Conservation (phyloP, 805 yeast species). For the Saccharomycopsis fibuligera region DNA sequence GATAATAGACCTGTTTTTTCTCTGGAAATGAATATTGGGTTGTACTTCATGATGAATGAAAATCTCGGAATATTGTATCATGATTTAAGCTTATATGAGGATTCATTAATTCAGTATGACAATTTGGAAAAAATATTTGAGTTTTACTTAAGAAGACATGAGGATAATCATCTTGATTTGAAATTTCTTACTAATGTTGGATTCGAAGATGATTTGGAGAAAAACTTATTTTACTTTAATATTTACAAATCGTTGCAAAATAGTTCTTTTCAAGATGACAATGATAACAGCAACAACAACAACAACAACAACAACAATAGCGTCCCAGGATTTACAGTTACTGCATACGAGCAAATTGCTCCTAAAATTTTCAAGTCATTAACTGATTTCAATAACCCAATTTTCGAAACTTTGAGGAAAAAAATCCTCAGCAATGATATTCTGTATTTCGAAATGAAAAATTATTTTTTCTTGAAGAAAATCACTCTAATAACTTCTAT, state of each 20-base stretch:
- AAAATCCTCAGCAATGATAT: conserved; percentile 14
- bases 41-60: conserved; percentile 40
- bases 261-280: conserved; percentile 12
- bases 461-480: conserved; percentile 33
- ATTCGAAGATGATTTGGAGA: conserved; percentile 12
- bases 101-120: conserved; percentile 49
- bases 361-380: conserved; percentile 13
- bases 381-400: conserved; percentile 12
- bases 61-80: conserved; percentile 47
- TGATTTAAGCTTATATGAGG: conserved; percentile 53
- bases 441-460: conserved; percentile 25
- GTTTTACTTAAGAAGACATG: conserved; percentile 18
- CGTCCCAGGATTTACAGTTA: background rate
- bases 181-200: conserved; percentile 15
- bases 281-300: background rate
- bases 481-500: conserved; percentile 33
- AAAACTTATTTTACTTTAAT: conserved; percentile 19
- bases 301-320: background rate
- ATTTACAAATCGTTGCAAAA: conserved; percentile 13
- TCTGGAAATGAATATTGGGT: conserved; percentile 41
- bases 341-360: conserved; percentile 16
- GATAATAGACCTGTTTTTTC: conserved; percentile 22
- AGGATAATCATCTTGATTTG: conserved; percentile 1
- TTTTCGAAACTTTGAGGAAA: conserved; percentile 14
- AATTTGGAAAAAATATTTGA: conserved; percentile 34